Evolutionary conservation across 495 filamentous ascomycete genomes (phyloP).

Genomic region (Neurospora sp.): DNA sequence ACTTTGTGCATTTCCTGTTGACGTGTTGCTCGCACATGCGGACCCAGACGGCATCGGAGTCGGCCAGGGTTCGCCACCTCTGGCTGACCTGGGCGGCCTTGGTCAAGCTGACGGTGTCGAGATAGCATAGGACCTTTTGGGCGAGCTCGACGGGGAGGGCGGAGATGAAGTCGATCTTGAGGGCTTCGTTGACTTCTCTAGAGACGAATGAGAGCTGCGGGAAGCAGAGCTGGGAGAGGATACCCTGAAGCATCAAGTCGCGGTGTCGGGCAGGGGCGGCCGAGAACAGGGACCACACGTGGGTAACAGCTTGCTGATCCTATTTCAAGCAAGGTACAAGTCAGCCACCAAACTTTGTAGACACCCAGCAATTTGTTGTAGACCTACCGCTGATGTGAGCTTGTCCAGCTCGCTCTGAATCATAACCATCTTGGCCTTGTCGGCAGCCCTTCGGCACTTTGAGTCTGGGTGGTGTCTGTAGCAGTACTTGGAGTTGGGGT

Average conservation of each 20-base stretch:
- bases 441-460: slow-evolving; percentile 83
- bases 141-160: slow-evolving; percentile 84
- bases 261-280: slow-evolving; percentile 89
- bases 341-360: neutral
- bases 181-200: slow-evolving; percentile 74
- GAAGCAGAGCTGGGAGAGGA: slow-evolving; percentile 93
- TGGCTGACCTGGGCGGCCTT: slow-evolving; percentile 93
- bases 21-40: slow-evolving; percentile 98
- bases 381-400: slow-evolving; percentile 53
- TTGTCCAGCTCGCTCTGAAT: slow-evolving; percentile 79
- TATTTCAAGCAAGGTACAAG: neutral
- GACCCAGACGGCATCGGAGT: slow-evolving; percentile 97
- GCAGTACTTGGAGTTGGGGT: slow-evolving; percentile 82
- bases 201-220: slow-evolving; percentile 91
- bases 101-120: slow-evolving; percentile 94
- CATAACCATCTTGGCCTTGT: slow-evolving; percentile 92
- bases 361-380: neutral
- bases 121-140: slow-evolving; percentile 83
- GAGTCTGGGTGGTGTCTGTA: slow-evolving; percentile 92
- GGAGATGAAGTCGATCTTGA: slow-evolving; percentile 89
- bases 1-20: slow-evolving; percentile 91
- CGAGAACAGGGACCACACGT: slow-evolving; percentile 96
- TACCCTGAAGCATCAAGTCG: slow-evolving; percentile 89
- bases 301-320: slow-evolving; percentile 79
- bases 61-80: slow-evolving; percentile 76